phyloP scores from a whole-genome alignment of 306 rosid genomes.

The Glycine soja region DNA sequence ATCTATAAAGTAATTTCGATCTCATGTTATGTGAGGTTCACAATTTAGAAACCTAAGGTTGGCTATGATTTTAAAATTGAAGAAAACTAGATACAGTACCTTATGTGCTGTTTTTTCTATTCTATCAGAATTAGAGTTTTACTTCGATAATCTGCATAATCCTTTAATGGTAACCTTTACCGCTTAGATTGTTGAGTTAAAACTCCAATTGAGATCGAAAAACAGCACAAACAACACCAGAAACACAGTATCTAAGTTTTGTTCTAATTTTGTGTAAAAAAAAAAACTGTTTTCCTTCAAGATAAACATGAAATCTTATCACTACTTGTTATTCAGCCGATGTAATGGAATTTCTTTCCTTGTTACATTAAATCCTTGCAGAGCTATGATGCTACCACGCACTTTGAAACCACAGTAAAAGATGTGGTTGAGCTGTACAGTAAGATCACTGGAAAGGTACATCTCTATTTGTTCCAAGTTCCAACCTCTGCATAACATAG shows the following conservation, averaged over 20 bases:
- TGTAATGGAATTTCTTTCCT: constrained; percentile 26
- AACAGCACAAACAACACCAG: no score
- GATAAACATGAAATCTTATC: constrained; percentile 9
- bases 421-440: constrained; percentile 73
- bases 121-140: no score
- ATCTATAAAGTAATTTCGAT: not conserved
- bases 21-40: not conserved
- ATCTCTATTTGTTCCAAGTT: no score
- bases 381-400: constrained; percentile 87
- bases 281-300: not conserved
- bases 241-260: no score
- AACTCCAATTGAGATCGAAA: no score
- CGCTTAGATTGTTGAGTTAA: no score
- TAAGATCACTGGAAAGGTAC: constrained; percentile 85
- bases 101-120: no score
- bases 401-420: constrained; percentile 82
- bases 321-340: not conserved
- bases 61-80: not conserved
- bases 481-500: not conserved
- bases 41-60: not conserved
- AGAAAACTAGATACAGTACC: no score
- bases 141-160: no score
- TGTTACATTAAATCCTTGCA: constrained; percentile 49
- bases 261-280: no score
- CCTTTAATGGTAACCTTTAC: no score